Base-by-base conservation (phyloP, 257 asterid species). In the Craterostigma plantagineum region DNA sequence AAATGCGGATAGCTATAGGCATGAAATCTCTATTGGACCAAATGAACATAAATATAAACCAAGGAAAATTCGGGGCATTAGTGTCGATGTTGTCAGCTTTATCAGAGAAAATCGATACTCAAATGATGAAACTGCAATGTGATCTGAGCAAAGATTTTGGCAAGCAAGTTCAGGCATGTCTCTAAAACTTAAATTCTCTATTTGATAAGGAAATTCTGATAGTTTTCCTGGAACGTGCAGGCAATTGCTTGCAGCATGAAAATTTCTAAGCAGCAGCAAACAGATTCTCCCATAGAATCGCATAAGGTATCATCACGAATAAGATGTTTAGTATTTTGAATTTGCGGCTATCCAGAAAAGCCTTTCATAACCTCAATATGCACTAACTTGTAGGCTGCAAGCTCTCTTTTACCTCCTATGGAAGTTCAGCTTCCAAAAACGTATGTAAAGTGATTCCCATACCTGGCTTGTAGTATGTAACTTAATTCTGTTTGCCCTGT, bases 11-110 rank as follows among this genome's bases (percentile, higher is more conserved):
- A 39, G 80, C 72, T 39, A 43, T 34, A 54, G 65, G 64, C 59
- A 51, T 74, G 48, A 76, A 71, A 63, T 59, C 75, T 43, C 48
- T 83, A 56, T 53, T 69, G 30, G 79, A 65, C 55, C 80, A 71
- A 60, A 53, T 70, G 44, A 10, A 12, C 14, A 3, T 33, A 9
- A 12, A 43, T 15, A 9, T 4, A 10, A 33, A 18, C 11, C 13
- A 9, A 10, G 48, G 33, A 18, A 18, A 4, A 43, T 33, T 3
- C 23, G 11, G 48, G 23, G 34, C 17, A 9, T n/a, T 41, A 5
- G 12, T 11, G 14, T 41, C 45, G 9, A 9, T 41, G 14, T 17
- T 11, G 12, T 43, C 48, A 16, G 30, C 33, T 15, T 12, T 43
- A 16, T 43, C 48, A 16, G 48, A 43, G 7, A 43, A 43, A 43